Base-by-base conservation (phyloP, 2,329 filamentous ascomycete species). In the Magnaporthiopsis rhizophila region DNA sequence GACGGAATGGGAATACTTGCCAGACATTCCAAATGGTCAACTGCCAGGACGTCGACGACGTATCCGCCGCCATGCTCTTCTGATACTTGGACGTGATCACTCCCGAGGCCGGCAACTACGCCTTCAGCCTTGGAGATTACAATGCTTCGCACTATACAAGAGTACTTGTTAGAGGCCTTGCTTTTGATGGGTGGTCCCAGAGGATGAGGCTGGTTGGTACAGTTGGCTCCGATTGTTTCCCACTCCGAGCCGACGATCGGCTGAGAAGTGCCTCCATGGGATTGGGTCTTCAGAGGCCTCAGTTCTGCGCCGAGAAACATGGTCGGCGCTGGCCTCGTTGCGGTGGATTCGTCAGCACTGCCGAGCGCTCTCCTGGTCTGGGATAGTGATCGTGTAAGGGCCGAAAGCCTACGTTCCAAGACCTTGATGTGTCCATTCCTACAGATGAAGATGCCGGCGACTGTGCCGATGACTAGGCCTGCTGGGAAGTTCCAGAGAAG, bases 21-120 rank as follows among this genome's bases (percentile, higher is more conserved):
- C 69, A 85, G 69, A 67, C 83, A 86, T 69, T 84, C 79, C 18
- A 81, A 68, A 66, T 81, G 79, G 69, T 80, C 78, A 9, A 81
- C 69, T 12, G 78, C 79, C 70, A 81, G 78, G 1, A 82, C 72
- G 62, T 81, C 80, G 6, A 76, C 78, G 0, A 77, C 75, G 66
- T 76, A 85, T 1, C 82, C 82, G 50, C 82, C 81, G 0, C 83
- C 83, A 65, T 85, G 80, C 59, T 78, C 76, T 9, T 76, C 68
- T 15, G 74, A 78, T 62, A 85, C 77, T 68, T 81, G 79, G 45
- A 85, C 83, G 64, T 85, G 81, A 64, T 68, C 67, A 0, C 73
- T 69, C n/a, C 30, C 12, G 18, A 58, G 62, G 21, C 26, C 26
- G 59, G 13, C 34, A 1, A 9, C 32, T 9, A 9, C 58, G 21